Evolutionary conservation across 768 basidiomycete species (phyloP), one percentile per base, ranked within the genome.

Genomic region (Sarcodon sp.): DNA sequence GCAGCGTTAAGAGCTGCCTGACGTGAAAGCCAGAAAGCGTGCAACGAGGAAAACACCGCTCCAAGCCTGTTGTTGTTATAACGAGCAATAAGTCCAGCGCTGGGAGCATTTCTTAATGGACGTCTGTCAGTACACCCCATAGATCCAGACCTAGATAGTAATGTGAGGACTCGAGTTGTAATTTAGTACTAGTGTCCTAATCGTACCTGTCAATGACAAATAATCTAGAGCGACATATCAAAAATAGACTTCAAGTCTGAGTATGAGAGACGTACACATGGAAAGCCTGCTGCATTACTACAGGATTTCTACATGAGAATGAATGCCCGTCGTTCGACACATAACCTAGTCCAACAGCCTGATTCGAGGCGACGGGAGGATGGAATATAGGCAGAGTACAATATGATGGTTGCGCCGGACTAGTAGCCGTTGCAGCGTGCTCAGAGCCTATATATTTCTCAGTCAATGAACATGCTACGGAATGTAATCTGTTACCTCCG

Each of bases 371-470:
- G 46, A 56, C 53, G 0, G 65, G 62, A 0, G 64, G 59, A 55
- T 80, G 80, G 59, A 80, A 74, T 38, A 75, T 62, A 0, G 77
- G 73, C 3, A 79, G 57, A 4, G 63, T 66, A 55, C 79, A 81
- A 52, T 69, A 75, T 4, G 75, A 80, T 6, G 75, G 73, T 50
- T 70, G 66, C 0, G 69, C 69, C 6, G 69, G 21, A 27, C 21
- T 27, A 27, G 21, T 27, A 27, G 21, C 59, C 3, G 67, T 64
- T 21, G 60, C 65, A 1, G 63, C 59, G 48, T 80, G 79, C 53
- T 80, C 76, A 0, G 69, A 60, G 8, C 73, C 79, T 79, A 45
- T 44, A 16, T 43, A 39, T 3, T 27, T 27, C 4, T 27, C 21
- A 27, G 21, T 27, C 2, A 27, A 11, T 48, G 39, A 33, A 15